A percentile compares a stretch with the other conserved stretches of the same genome.
Conservation (phyloP, 164 flowering plant genomes). For the Stephania japonica region DNA sequence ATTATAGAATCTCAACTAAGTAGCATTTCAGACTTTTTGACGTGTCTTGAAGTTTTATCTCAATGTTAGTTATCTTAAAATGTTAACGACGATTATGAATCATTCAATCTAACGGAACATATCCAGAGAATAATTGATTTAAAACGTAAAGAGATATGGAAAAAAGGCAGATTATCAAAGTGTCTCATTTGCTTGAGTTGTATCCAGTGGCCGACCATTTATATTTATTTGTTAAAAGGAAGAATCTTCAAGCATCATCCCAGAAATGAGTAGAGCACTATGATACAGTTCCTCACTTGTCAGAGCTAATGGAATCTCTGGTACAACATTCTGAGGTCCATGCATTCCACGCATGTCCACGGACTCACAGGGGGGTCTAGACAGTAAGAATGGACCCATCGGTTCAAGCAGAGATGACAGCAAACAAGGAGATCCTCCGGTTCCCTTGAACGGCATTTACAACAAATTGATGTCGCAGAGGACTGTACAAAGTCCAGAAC, state of each 20-base stretch:
- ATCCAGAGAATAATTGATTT: no score
- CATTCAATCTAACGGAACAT: no score
- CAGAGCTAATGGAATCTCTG: slow-evolving; percentile 14
- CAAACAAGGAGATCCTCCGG: slow-evolving; percentile 68
- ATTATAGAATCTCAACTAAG: no score
- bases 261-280: not conserved
- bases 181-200: no score
- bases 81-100: no score
- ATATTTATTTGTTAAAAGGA: no score
- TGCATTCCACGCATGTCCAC: slow-evolving; percentile 78
- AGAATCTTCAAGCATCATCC: not conserved
- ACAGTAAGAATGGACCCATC: slow-evolving; percentile 66
- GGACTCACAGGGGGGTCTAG: slow-evolving; percentile 79
- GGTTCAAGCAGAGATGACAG: slow-evolving; percentile 53
- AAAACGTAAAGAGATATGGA: no score
- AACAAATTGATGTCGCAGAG: slow-evolving; percentile 35
- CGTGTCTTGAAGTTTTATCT: no score
- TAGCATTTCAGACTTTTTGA: no score
- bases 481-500: slow-evolving; percentile 23
- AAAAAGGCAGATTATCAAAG: no score
- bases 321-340: slow-evolving; percentile 45
- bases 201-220: no score
- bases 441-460: slow-evolving; percentile 48
- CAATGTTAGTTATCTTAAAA: no score
- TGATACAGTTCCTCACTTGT: not conserved